A percentile compares a stretch with the other conserved stretches of the same genome.
These are phyloP conservation scores for Massariosphaeria phaeospora DNA, from an alignment of 495 filamentous ascomycete species.

Conservation along the genomic window DNA sequence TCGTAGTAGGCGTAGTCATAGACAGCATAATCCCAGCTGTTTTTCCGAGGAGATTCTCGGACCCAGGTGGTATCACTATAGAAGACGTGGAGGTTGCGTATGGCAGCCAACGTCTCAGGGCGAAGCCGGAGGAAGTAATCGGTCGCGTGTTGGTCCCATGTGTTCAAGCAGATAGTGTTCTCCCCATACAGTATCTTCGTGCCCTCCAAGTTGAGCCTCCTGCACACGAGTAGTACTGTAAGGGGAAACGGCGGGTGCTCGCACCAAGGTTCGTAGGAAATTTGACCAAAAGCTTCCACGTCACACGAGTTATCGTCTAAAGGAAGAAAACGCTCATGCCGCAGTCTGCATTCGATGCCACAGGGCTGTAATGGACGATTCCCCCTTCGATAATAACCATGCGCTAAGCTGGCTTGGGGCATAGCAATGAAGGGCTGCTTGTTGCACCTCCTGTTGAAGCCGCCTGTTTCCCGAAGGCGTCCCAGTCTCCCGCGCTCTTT, in stretches of 20 bases:
- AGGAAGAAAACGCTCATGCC: too few relatives aligned
- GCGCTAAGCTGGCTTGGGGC: neutral
- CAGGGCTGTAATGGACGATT: neutral
- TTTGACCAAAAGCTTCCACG: neutral
- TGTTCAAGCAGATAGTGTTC: neutral
- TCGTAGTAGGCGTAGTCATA: neutral
- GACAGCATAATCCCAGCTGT: neutral
- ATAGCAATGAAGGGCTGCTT: neutral
- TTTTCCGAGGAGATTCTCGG: neutral
- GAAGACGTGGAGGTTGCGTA: neutral
- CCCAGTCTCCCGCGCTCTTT: neutral
- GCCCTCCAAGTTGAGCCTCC: neutral
- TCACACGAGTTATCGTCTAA: neutral
- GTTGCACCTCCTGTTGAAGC: neutral
- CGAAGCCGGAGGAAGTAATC: neutral
- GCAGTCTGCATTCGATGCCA: neutral
- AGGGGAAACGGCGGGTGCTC: neutral
- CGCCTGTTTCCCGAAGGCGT: neutral
- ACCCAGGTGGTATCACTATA: too few relatives aligned
- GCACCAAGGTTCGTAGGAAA: neutral
- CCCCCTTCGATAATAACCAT: neutral
- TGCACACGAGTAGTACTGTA: neutral
- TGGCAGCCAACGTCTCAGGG: neutral
- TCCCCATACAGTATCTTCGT: neutral
- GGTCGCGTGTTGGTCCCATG: neutral